Percentiles rank a stretch among this genome's conserved stretches.
Conservation (phyloP, 2,329 filamentous ascomycete species). For the Rhinocladiella similis region DNA sequence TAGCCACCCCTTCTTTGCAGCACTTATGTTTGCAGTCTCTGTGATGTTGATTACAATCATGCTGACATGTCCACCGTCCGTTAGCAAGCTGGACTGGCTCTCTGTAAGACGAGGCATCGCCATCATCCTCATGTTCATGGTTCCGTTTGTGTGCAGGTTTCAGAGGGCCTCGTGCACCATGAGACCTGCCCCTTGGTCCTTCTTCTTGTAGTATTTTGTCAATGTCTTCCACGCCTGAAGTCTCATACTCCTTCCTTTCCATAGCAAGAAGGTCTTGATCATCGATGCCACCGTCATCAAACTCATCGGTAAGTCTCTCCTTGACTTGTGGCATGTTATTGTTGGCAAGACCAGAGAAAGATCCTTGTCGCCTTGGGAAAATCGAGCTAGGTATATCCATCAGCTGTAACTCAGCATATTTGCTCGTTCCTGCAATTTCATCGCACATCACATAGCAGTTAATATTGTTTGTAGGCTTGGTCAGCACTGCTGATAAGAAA, state of each 20-base stretch:
- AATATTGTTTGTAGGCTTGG: slow-evolving; percentile 57
- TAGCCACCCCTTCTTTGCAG: slow-evolving; percentile 70
- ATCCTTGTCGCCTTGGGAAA: slow-evolving; percentile 39
- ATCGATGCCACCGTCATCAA: slow-evolving; percentile 54
- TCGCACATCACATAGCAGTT: slow-evolving; percentile 78
- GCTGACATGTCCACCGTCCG: slow-evolving; percentile 74
- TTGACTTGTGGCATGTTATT: not conserved
- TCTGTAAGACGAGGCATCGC: slow-evolving; percentile 11
- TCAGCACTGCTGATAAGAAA: slow-evolving; percentile 59
- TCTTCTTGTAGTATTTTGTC: slow-evolving; percentile 19
- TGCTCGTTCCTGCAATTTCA: slow-evolving; percentile 68
- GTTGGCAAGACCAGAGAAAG: slow-evolving; percentile 18
- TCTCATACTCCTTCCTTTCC: slow-evolving; percentile 48
- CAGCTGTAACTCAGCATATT: slow-evolving; percentile 53
- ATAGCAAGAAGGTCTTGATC: slow-evolving; percentile 54
- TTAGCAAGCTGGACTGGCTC: slow-evolving; percentile 61
- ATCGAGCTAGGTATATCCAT: slow-evolving; percentile 44
- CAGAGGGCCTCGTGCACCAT: slow-evolving; percentile 26
- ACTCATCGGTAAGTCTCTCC: slow-evolving; percentile 44
- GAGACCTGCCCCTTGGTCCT: slow-evolving; percentile 14
- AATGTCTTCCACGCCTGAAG: slow-evolving; percentile 51
- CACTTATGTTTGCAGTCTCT: slow-evolving; percentile 69
- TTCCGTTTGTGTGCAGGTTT: not conserved
- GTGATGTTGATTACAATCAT: slow-evolving; percentile 64
- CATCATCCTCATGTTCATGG: slow-evolving; percentile 5